Percentiles rank a stretch among this genome's conserved stretches.
phyloP scores from a whole-genome alignment of 2,329 filamentous ascomycete genomes.

The Colletotrichum abscissum region DNA sequence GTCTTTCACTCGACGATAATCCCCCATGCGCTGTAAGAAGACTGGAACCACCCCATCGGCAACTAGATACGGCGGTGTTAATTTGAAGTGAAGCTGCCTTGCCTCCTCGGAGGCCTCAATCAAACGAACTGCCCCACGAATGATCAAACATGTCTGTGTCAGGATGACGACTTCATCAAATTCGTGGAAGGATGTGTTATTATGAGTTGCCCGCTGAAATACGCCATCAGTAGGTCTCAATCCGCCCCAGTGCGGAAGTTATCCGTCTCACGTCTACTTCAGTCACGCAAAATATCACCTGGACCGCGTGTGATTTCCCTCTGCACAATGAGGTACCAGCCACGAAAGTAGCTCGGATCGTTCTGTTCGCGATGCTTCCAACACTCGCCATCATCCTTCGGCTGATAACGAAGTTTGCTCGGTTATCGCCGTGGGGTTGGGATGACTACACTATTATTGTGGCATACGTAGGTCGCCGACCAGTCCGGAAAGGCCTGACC shows the following conservation, averaged over 20 bases:
- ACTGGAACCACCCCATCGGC: too few relatives aligned
- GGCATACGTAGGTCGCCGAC: conserved; percentile 3
- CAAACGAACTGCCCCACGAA: conserved; percentile 4
- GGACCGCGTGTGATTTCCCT: conserved; percentile 18
- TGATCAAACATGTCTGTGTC: conserved; percentile 21
- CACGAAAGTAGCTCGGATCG: background rate
- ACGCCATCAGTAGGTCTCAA: background rate
- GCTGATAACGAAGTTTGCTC: background rate
- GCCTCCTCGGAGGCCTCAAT: background rate
- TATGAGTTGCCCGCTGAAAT: conserved; percentile 12
- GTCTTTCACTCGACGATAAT: conserved; percentile 9
- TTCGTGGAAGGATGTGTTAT: background rate
- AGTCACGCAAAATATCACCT: conserved; percentile 19
- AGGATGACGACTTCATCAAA: conserved; percentile 1
- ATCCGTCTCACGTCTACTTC: background rate
- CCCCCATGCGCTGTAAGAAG: conserved; percentile 20
- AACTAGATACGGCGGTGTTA: background rate
- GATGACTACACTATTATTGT: conserved; percentile 19
- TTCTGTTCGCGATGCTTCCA: background rate
- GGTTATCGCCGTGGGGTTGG: background rate
- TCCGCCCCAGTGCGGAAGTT: fast-evolving
- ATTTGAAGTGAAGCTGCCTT: conserved; percentile 14
- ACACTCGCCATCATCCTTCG: conserved; percentile 14
- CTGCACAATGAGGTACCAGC: background rate
- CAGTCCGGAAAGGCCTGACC: fast-evolving